Conservation (phyloP, 768 basidiomycete genomes). For the Agrocybe praecox region DNA sequence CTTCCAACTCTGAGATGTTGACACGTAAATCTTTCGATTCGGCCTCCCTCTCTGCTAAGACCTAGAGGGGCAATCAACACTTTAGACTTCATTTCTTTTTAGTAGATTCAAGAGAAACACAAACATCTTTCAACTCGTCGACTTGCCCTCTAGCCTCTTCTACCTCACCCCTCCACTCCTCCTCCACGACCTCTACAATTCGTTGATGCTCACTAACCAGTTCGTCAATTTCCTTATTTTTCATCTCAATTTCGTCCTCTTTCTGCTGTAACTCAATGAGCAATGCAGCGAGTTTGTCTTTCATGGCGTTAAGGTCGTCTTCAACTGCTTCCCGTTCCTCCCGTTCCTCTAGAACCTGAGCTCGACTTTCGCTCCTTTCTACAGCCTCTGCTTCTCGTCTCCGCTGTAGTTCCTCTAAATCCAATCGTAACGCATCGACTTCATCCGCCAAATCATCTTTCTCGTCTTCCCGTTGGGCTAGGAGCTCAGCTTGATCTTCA, state of each 20-base stretch:
- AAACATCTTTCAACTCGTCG: slow-evolving; percentile 77
- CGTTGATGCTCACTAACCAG: slow-evolving; percentile 73
- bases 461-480: slow-evolving; percentile 67
- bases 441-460: slow-evolving; percentile 71
- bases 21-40: slow-evolving; percentile 78
- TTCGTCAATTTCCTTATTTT: slow-evolving; percentile 78
- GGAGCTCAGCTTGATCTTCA: slow-evolving; percentile 59
- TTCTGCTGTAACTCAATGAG: slow-evolving; percentile 84
- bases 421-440: slow-evolving; percentile 61
- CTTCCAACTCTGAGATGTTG: slow-evolving; percentile 75
- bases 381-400: slow-evolving; percentile 62
- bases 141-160: slow-evolving; percentile 78
- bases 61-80: too few species aligned
- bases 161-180: slow-evolving; percentile 88
- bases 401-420: slow-evolving; percentile 67
- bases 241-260: slow-evolving; percentile 85
- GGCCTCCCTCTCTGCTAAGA: slow-evolving; percentile 76
- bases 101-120: slow-evolving; percentile 21
- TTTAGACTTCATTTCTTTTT: too few species aligned
- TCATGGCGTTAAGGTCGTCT: slow-evolving; percentile 70
- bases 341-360: slow-evolving; percentile 66
- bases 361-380: slow-evolving; percentile 76
- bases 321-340: slow-evolving; percentile 82
- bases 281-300: slow-evolving; percentile 78
- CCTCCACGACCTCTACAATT: slow-evolving; percentile 73